Conservation (phyloP, 768 basidiomycete species). For the Agaricus sinodeliciosus region DNA sequence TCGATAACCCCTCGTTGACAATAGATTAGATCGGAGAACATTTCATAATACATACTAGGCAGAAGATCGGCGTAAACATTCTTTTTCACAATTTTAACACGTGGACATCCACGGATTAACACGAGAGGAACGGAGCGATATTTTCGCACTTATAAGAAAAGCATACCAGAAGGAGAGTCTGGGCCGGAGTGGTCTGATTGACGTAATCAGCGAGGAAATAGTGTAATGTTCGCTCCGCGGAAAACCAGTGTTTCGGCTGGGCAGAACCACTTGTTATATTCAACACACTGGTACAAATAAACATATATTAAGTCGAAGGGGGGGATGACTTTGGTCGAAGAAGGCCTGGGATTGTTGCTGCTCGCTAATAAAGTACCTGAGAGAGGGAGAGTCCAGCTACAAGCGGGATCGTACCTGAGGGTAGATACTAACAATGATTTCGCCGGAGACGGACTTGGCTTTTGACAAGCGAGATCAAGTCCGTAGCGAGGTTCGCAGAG, state of each 20-base stretch:
- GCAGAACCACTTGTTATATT: neutral
- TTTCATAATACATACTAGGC: no score
- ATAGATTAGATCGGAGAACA: no score
- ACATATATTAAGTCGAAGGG: neutral
- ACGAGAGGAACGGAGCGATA: no score
- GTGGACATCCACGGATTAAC: no score
- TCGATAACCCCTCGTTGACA: no score
- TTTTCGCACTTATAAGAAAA: no score
- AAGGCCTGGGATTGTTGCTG: no score
- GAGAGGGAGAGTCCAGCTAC: neutral
- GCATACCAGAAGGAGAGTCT: no score
- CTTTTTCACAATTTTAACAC: no score
- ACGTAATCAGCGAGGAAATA: neutral
- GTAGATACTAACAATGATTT: slow-evolving; percentile 2
- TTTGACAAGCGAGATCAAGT: slow-evolving; percentile 6
- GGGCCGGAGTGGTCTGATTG: neutral
- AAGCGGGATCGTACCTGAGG: slow-evolving; percentile 1
- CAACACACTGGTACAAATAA: neutral
- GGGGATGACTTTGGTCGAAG: no score
- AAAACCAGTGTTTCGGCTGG: slow-evolving; percentile 1
- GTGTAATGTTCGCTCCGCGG: slow-evolving; percentile 6
- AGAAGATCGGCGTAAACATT: no score
- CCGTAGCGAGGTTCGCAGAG: slow-evolving; percentile 9
- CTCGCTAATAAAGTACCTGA: neutral
- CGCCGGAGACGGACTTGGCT: slow-evolving; percentile 5